Conservation (phyloP, 495 filamentous ascomycete species). For the Cercophora newfieldiana region DNA sequence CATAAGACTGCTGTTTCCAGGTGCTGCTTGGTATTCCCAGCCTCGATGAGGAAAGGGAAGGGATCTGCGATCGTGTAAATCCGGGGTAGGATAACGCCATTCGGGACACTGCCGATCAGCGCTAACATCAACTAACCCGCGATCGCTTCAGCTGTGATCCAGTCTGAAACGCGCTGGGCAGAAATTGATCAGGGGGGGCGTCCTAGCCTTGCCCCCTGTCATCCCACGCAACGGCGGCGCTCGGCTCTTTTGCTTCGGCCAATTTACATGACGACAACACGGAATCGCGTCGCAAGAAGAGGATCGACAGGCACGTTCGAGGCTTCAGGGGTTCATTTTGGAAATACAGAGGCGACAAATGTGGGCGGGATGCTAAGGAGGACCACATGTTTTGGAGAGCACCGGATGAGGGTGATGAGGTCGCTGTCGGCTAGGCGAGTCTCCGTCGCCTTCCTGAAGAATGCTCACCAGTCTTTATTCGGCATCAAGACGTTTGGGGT, state of each 20-base stretch:
- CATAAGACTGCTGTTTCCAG: too few relatives aligned
- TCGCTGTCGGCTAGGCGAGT: too few relatives aligned
- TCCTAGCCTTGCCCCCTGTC: too few relatives aligned
- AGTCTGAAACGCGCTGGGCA: not conserved
- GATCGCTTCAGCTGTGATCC: conserved; percentile 27
- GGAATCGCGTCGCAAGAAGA: not conserved
- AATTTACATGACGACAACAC: not conserved
- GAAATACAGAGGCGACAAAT: too few relatives aligned
- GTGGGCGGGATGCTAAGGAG: too few relatives aligned
- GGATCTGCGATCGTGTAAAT: not conserved
- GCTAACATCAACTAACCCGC: conserved; percentile 16
- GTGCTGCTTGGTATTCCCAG: not conserved
- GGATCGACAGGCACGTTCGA: conserved; percentile 16
- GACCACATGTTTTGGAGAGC: too few relatives aligned
- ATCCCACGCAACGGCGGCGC: not conserved
- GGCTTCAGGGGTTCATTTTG: too few relatives aligned
- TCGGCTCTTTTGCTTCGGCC: conserved; percentile 10
- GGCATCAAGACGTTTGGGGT: too few relatives aligned
- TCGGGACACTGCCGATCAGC: conserved; percentile 5
- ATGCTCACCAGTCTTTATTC: too few relatives aligned
- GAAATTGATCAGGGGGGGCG: too few relatives aligned
- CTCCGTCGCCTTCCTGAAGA: too few relatives aligned
- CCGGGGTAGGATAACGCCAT: conserved; percentile 18
- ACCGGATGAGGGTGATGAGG: too few relatives aligned
- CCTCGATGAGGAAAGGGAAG: not conserved